Conservation (phyloP, 257 asterid species). For the Solanum acaule region DNA sequence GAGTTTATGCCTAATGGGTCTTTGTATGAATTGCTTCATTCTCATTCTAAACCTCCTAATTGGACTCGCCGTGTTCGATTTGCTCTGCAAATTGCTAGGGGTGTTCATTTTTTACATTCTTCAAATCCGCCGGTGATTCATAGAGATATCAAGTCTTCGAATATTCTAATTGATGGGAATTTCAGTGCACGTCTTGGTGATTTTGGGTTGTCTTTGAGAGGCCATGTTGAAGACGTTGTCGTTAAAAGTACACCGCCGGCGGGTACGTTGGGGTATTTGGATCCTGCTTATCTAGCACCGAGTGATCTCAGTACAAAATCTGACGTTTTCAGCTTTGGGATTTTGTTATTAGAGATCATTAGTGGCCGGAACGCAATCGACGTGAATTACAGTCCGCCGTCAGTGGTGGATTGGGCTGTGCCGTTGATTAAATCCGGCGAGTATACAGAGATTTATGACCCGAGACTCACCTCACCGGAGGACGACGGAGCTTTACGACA, state of each 20-base stretch:
- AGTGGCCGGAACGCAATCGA: slow-evolving; percentile 83
- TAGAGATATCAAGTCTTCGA: slow-evolving; percentile 75
- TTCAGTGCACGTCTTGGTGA: slow-evolving; percentile 64
- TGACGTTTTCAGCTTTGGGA: slow-evolving; percentile 89
- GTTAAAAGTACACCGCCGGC: slow-evolving; percentile 80
- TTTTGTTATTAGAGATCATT: slow-evolving; percentile 57
- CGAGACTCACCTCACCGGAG: slow-evolving; percentile 42
- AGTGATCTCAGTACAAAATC: slow-evolving; percentile 74
- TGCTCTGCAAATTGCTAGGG: slow-evolving; percentile 59
- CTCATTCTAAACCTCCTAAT: slow-evolving; percentile 43
- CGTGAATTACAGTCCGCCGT: slow-evolving; percentile 62
- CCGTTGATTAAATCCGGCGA: slow-evolving; percentile 57
- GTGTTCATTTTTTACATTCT: slow-evolving; percentile 52
- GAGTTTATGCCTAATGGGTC: slow-evolving; percentile 88
- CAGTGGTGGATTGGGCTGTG: slow-evolving; percentile 80
- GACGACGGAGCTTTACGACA: slow-evolving; percentile 34
- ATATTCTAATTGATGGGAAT: slow-evolving; percentile 50
- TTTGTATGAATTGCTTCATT: slow-evolving; percentile 52
- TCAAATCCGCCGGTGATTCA: slow-evolving; percentile 72
- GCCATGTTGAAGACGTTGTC: slow-evolving; percentile 68
- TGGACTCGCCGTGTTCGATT: slow-evolving; percentile 60
- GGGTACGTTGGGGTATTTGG: slow-evolving; percentile 85
- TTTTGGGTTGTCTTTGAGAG: slow-evolving; percentile 74
- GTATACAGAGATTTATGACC: slow-evolving; percentile 35
- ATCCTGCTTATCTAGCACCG: slow-evolving; percentile 83